Evolutionary conservation across 768 basidiomycete genomes (phyloP).

Genomic region (Calocybe indica): DNA sequence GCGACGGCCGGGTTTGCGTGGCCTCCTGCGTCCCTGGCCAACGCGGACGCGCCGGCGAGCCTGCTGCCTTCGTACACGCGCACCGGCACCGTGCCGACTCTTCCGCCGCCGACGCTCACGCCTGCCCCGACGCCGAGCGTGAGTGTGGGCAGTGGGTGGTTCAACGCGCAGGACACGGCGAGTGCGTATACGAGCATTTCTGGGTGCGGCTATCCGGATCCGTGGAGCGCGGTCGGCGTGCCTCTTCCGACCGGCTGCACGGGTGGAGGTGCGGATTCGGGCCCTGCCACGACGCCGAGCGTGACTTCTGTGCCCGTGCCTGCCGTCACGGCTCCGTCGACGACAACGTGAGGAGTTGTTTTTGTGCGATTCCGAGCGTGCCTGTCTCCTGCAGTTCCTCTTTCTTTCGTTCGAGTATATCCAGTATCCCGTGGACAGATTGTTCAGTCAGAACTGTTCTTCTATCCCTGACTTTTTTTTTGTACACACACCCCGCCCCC

Average conservation of each 20-base stretch:
- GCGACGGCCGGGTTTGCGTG: slow-evolving; percentile 39
- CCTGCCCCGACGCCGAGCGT: slow-evolving; percentile 32
- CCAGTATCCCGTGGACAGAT: too few species aligned
- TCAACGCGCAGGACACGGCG: slow-evolving; percentile 40
- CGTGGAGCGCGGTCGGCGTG: slow-evolving; percentile 30
- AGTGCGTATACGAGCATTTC: slow-evolving; percentile 40
- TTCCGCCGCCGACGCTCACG: slow-evolving; percentile 39
- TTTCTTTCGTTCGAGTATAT: too few species aligned
- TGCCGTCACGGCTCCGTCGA: too few species aligned
- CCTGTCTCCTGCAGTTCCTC: too few species aligned
- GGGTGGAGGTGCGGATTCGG: too few species aligned
- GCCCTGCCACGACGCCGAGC: too few species aligned
- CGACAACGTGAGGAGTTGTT: too few species aligned
- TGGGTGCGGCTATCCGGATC: slow-evolving; percentile 54
- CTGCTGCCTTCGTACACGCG: slow-evolving; percentile 61
- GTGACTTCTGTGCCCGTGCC: too few species aligned
- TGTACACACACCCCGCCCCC: too few species aligned
- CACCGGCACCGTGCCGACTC: slow-evolving; percentile 56
- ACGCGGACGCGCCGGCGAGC: slow-evolving; percentile 27
- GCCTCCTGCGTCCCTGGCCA: slow-evolving; percentile 55
- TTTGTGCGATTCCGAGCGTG: too few species aligned
- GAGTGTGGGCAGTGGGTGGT: slow-evolving; percentile 49
- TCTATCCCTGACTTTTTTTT: too few species aligned
- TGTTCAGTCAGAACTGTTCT: too few species aligned
- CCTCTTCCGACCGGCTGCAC: slow-evolving; percentile 19